phyloP scores from a whole-genome alignment of 2,329 filamentous ascomycete genomes.

The Trichoderma gracile region DNA sequence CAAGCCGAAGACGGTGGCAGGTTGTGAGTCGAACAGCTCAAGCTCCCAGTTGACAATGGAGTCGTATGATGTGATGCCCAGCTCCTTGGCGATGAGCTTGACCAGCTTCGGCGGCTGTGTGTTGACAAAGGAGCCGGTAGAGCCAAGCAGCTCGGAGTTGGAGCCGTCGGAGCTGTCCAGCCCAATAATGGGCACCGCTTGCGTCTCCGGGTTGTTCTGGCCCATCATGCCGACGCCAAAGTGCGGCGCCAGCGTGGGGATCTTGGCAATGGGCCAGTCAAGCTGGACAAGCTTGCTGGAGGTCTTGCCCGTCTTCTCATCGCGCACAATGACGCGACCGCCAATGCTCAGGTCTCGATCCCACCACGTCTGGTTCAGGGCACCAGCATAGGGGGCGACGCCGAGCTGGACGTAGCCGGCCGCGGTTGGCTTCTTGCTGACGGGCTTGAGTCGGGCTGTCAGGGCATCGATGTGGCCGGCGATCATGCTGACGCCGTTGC shows the following conservation, averaged over 20 bases:
- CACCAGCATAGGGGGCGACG: conserved; percentile 90
- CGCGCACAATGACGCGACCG: conserved; percentile 81
- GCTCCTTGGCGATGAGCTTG: conserved; percentile 73
- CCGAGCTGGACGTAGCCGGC: conserved; percentile 87
- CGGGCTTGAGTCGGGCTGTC: conserved; percentile 86
- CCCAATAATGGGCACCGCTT: conserved; percentile 92
- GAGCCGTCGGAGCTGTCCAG: conserved; percentile 68
- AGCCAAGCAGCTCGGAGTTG: conserved; percentile 52
- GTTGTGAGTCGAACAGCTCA: conserved; percentile 89
- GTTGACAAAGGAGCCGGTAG: conserved; percentile 69
- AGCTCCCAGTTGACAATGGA: conserved; percentile 94
- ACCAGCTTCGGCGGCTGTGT: conserved; percentile 87
- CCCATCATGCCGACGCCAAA: conserved; percentile 77
- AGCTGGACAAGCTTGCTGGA: conserved; percentile 81
- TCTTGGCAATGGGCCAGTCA: conserved; percentile 89
- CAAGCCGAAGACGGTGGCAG: conserved; percentile 78
- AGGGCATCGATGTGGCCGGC: conserved; percentile 92
- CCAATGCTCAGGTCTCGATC: conserved; percentile 91
- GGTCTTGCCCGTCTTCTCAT: conserved; percentile 72
- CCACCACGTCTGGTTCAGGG: conserved; percentile 90
- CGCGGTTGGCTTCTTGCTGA: conserved; percentile 79
- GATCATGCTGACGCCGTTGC: conserved; percentile 84
- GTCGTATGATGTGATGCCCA: conserved; percentile 69
- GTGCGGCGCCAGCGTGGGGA: conserved; percentile 90
- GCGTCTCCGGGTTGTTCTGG: conserved; percentile 78